Conservation (phyloP, 306 rosid species). For the Spatholobus suberectus region DNA sequence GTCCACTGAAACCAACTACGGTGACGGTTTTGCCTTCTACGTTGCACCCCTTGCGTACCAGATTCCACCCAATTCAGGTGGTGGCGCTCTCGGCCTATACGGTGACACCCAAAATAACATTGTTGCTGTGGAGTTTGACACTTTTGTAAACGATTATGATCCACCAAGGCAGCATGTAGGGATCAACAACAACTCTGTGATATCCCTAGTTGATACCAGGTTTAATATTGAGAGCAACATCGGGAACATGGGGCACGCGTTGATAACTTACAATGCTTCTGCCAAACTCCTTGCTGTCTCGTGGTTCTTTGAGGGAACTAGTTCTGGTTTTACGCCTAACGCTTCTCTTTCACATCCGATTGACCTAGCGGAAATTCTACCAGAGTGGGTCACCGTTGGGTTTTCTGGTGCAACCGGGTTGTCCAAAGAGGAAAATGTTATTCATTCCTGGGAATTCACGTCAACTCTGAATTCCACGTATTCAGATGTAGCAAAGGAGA, state of each 20-base stretch:
- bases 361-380: conserved; percentile 37
- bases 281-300: conserved; percentile 23
- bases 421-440: conserved; percentile 9
- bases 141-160: not conserved
- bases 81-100: conserved; percentile 25
- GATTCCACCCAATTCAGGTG: conserved; percentile 35
- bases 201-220: not conserved
- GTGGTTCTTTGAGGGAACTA: conserved; percentile 33
- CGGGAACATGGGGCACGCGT: not conserved
- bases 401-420: conserved; percentile 45
- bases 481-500: not conserved
- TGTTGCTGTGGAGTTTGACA: conserved; percentile 41
- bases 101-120: conserved; percentile 6
- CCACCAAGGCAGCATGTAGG: conserved; percentile 43
- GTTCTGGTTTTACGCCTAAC: not conserved
- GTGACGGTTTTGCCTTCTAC: conserved; percentile 41
- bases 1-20: not conserved
- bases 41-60: conserved; percentile 31
- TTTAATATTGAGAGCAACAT: conserved; percentile 35
- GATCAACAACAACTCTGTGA: conserved; percentile 34
- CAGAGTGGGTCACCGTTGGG: conserved; percentile 45
- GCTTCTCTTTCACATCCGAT: not conserved
- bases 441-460: conserved; percentile 53
- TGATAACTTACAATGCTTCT: conserved; percentile 28
- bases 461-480: conserved; percentile 35